Conservation (phyloP, 768 basidiomycete species). For the Boletus eberwhitei region DNA sequence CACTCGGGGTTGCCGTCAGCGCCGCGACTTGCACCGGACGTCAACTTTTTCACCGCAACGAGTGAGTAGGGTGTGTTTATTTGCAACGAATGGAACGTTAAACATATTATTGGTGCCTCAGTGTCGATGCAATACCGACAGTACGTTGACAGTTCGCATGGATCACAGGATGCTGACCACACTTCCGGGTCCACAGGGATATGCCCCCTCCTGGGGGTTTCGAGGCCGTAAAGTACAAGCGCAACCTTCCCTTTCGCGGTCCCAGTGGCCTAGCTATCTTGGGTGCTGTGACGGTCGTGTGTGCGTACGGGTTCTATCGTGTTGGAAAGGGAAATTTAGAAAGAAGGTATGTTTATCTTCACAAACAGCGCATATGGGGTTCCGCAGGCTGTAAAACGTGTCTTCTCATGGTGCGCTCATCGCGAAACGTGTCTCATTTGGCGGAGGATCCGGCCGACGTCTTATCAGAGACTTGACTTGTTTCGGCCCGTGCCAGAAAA, state of each 20-base stretch:
- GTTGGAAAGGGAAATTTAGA: slow-evolving; percentile 89
- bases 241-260: slow-evolving; percentile 87
- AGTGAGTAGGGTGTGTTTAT: slow-evolving; percentile 23
- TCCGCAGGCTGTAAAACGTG: slow-evolving; percentile 74
- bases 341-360: slow-evolving; percentile 66
- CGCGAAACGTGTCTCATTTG: slow-evolving; percentile 61
- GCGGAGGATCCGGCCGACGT: slow-evolving; percentile 46
- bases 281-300: slow-evolving; percentile 80
- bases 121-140: slow-evolving; percentile 30
- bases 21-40: neutral
- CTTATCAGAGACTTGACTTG: slow-evolving; percentile 41
- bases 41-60: slow-evolving; percentile 1
- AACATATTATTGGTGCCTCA: slow-evolving; percentile 1
- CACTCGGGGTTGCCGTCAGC: slow-evolving; percentile 1
- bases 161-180: slow-evolving; percentile 6
- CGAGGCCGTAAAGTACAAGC: slow-evolving; percentile 90
- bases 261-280: slow-evolving; percentile 84
- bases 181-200: slow-evolving; percentile 55
- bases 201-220: slow-evolving; percentile 95
- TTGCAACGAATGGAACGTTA: neutral
- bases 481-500: slow-evolving; percentile 43
- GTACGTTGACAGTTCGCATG: slow-evolving; percentile 19
- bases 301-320: slow-evolving; percentile 89
- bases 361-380: slow-evolving; percentile 26
- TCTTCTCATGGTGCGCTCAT: slow-evolving; percentile 50